Conservation (phyloP, 2,329 filamentous ascomycete species). For the Pezicula carpinea region DNA sequence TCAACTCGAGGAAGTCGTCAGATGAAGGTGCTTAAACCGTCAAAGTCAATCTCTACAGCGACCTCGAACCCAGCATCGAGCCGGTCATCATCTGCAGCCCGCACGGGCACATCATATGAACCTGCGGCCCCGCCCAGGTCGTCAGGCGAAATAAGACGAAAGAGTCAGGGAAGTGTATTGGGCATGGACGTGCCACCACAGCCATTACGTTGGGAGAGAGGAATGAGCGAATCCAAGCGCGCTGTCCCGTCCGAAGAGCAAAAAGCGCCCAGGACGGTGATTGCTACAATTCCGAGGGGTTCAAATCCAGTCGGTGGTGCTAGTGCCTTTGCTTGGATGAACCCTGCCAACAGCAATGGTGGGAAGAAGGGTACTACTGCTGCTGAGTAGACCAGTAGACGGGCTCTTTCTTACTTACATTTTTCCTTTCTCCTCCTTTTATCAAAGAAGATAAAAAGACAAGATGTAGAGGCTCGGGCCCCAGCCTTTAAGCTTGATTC, state of each 20-base stretch:
- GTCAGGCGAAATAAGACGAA: constrained; percentile 49
- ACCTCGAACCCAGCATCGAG: constrained; percentile 28
- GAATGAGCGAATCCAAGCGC: constrained; percentile 43
- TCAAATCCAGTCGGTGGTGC: constrained; percentile 87
- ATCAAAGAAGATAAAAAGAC: too few relatives aligned
- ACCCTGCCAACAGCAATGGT: constrained; percentile 39
- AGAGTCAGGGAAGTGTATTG: constrained; percentile 41
- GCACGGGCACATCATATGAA: constrained; percentile 49
- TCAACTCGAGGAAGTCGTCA: constrained; percentile 60
- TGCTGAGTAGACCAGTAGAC: constrained; percentile 9
- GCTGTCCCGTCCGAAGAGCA: constrained; percentile 32
- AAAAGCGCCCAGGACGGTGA: constrained; percentile 16
- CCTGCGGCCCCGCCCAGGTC: constrained; percentile 34
- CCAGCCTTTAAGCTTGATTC: too few relatives aligned
- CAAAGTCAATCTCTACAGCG: constrained; percentile 56
- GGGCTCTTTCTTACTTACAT: too few relatives aligned
- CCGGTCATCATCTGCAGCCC: constrained; percentile 35
- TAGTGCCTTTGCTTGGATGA: constrained; percentile 92
- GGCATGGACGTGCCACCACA: constrained; percentile 15
- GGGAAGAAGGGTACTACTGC: constrained; percentile 26
- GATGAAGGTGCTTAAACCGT: constrained; percentile 88
- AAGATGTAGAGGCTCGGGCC: too few relatives aligned
- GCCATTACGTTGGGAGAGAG: not conserved
- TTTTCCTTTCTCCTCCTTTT: too few relatives aligned
- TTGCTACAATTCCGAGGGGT: constrained; percentile 43